Conservation (phyloP, 768 basidiomycete species). For the Mycena amicta region DNA sequence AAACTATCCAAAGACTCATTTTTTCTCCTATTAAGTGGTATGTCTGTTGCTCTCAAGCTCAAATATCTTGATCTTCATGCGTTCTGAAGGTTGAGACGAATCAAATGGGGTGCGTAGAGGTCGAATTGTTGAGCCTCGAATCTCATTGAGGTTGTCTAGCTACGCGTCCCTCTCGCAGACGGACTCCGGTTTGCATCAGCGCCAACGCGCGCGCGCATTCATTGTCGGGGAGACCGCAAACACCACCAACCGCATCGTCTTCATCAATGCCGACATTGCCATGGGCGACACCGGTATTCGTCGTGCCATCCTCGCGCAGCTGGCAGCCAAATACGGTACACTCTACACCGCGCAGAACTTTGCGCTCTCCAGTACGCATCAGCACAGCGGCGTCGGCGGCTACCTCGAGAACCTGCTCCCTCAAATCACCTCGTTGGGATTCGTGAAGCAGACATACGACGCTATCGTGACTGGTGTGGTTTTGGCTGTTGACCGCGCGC, state of each 20-base stretch:
- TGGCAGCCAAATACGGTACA: conserved; percentile 59
- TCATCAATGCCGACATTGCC: conserved; percentile 80
- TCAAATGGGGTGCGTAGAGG: no score
- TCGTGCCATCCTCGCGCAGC: conserved; percentile 61
- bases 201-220: conserved; percentile 76
- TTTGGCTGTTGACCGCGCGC: conserved; percentile 69
- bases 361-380: conserved; percentile 74
- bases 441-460: conserved; percentile 68
- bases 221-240: conserved; percentile 67
- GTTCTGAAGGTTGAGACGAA: no score
- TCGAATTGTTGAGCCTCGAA: no score
- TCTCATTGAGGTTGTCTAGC: no score
- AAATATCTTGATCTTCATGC: no score
- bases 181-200: conserved; percentile 77
- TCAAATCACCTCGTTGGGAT: conserved; percentile 73
- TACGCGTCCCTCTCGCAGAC: conserved; percentile 68
- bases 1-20: no score
- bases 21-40: no score
- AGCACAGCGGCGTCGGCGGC: conserved; percentile 66
- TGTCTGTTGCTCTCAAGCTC: no score
- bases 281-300: conserved; percentile 83
- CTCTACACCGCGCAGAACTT: conserved; percentile 70
- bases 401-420: conserved; percentile 80
- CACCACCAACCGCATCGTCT: conserved; percentile 63
- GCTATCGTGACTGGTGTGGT: conserved; percentile 75